phyloP scores from a whole-genome alignment of 805 yeast genomes.

The Nakazawaea populi region DNA sequence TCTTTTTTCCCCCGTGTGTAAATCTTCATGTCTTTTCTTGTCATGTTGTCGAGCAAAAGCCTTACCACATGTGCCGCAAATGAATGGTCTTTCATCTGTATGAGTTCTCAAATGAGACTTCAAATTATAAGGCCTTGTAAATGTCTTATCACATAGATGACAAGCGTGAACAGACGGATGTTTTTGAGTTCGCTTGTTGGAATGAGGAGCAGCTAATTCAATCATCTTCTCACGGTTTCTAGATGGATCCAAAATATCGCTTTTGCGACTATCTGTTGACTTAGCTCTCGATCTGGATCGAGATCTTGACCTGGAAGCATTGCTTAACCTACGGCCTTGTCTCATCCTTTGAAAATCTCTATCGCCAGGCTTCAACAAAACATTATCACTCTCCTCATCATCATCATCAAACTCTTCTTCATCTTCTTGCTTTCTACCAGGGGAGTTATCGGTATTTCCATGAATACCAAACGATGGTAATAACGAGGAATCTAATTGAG shows the following conservation, averaged over 20 bases:
- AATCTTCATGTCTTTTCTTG: conserved; percentile 66
- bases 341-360: conserved; percentile 5
- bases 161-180: conserved; percentile 76
- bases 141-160: conserved; percentile 75
- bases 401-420: conserved; percentile 17
- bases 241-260: conserved; percentile 15
- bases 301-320: conserved; percentile 15
- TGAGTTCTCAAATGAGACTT: conserved; percentile 91
- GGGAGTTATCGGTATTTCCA: neutral
- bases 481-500: conserved; percentile 13
- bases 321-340: conserved; percentile 9
- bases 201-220: conserved; percentile 56
- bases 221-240: conserved; percentile 49
- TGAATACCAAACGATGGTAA: conserved; percentile 10
- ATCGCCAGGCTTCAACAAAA: conserved; percentile 19
- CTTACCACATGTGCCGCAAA: conserved; percentile 70
- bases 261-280: conserved; percentile 17
- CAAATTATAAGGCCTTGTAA: conserved; percentile 89
- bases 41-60: conserved; percentile 81
- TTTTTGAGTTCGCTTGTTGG: conserved; percentile 55
- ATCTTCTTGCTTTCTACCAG: conserved; percentile 8
- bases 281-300: conserved; percentile 28
- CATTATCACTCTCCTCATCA: conserved; percentile 15
- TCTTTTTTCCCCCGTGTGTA: conserved; percentile 72
- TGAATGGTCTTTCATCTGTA: conserved; percentile 75